These are phyloP conservation scores for Mycena epipterygia DNA, from an alignment of 768 basidiomycete species.

Conservation along the genomic window DNA sequence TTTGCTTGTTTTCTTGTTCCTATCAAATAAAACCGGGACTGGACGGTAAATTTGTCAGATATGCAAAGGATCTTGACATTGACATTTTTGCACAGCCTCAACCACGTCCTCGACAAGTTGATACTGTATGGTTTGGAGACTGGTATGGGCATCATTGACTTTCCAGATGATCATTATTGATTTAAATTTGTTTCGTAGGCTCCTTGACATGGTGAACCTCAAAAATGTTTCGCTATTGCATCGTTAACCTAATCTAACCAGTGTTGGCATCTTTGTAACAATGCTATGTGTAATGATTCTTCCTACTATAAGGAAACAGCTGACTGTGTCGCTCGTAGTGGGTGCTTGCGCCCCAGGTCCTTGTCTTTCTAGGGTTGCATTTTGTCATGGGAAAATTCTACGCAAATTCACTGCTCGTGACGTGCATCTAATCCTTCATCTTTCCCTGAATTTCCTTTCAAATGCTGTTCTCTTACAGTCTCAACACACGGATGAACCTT, in stretches of 20 bases:
- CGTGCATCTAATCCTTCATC: slow-evolving; percentile 16
- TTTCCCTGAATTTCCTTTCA: too few relatives aligned
- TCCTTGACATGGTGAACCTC: slow-evolving; percentile 61
- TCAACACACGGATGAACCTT: slow-evolving; percentile 53
- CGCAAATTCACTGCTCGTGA: slow-evolving; percentile 29
- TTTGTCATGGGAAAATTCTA: slow-evolving; percentile 52
- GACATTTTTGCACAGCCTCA: slow-evolving; percentile 49
- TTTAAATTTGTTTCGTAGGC: slow-evolving; percentile 7
- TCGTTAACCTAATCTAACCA: slow-evolving; percentile 30
- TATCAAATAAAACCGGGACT: slow-evolving; percentile 53
- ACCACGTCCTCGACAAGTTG: slow-evolving; percentile 60
- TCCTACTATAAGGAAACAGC: slow-evolving; percentile 32
- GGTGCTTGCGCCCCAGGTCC: slow-evolving; percentile 52
- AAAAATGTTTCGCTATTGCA: background rate
- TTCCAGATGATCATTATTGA: background rate
- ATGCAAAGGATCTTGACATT: too few relatives aligned
- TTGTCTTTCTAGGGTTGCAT: slow-evolving; percentile 56
- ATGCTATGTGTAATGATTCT: slow-evolving; percentile 57
- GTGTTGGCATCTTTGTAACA: slow-evolving; percentile 58
- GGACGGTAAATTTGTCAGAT: slow-evolving; percentile 46
- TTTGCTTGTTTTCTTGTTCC: slow-evolving; percentile 59
- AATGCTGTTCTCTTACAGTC: slow-evolving; percentile 40
- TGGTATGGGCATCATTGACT: slow-evolving; percentile 44
- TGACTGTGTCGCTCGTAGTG: slow-evolving; percentile 37
- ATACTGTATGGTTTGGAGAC: slow-evolving; percentile 69